Evolutionary conservation across 164 flowering plant genomes (phyloP).

Genomic region (Cinnamomum chago): DNA sequence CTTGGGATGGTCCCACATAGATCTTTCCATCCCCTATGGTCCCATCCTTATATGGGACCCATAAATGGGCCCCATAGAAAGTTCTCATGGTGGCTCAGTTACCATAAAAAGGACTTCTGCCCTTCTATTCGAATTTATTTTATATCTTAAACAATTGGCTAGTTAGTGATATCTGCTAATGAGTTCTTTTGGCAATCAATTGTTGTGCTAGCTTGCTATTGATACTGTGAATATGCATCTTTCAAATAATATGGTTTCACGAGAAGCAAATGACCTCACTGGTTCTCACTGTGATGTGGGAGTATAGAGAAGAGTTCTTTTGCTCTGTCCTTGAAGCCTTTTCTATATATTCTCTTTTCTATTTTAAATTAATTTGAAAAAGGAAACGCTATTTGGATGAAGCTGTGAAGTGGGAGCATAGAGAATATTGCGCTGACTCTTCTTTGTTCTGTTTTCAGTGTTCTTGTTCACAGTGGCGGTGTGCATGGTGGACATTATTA

Average conservation of each 20-base stretch:
- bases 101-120: too few relatives aligned
- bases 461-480: constrained; percentile 49
- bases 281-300: background rate
- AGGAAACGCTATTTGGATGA: too few relatives aligned
- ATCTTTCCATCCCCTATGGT: too few relatives aligned
- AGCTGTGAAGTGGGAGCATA: too few relatives aligned
- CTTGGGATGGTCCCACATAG: too few relatives aligned
- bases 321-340: too few relatives aligned
- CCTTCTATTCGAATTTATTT: background rate
- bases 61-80: too few relatives aligned
- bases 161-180: background rate
- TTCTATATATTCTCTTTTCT: too few relatives aligned
- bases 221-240: background rate
- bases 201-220: background rate
- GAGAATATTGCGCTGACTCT: background rate
- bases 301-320: too few relatives aligned
- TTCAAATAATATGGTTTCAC: background rate
- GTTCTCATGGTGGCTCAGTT: too few relatives aligned
- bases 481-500: constrained; percentile 51
- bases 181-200: background rate
- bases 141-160: background rate
- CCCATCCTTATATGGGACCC: too few relatives aligned
- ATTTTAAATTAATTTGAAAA: too few relatives aligned
- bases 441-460: constrained; percentile 24
- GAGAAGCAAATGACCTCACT: background rate